phyloP scores from a whole-genome alignment of 2,329 filamentous ascomycete genomes.

The Penicillium sp. region DNA sequence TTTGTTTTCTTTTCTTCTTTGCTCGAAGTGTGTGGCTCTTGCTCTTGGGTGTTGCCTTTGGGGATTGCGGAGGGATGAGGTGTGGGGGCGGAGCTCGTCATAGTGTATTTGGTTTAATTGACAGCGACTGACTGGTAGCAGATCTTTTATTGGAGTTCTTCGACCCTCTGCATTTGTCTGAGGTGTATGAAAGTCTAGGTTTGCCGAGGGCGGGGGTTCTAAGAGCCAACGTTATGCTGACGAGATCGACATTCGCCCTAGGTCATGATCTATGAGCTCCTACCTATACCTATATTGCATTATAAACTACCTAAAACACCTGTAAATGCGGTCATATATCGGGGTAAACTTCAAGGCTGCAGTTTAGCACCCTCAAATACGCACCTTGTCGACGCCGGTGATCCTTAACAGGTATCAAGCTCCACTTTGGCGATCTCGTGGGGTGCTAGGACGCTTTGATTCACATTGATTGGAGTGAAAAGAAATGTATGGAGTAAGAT shows the following conservation, averaged over 20 bases:
- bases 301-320: no score
- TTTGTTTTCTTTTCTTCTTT: not conserved
- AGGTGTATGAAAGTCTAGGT: not conserved
- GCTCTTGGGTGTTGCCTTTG: not conserved
- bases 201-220: not conserved
- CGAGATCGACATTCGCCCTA: not conserved
- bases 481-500: not conserved
- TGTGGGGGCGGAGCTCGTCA: conserved; percentile 14
- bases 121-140: no score
- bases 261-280: not conserved
- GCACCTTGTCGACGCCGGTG: not conserved
- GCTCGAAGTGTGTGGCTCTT: not conserved
- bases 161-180: not conserved
- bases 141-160: not conserved
- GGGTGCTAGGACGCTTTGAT: not conserved
- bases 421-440: conserved; percentile 11
- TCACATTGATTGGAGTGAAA: conserved; percentile 1
- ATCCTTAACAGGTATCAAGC: not conserved
- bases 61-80: conserved; percentile 19
- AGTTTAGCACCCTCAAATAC: not conserved
- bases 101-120: conserved; percentile 5
- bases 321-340: no score
- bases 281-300: not conserved
- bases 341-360: not conserved
- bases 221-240: not conserved